Conservation (phyloP, 1,284 basidiomycete genomes). For the Lentinula novae-zelandiae region DNA sequence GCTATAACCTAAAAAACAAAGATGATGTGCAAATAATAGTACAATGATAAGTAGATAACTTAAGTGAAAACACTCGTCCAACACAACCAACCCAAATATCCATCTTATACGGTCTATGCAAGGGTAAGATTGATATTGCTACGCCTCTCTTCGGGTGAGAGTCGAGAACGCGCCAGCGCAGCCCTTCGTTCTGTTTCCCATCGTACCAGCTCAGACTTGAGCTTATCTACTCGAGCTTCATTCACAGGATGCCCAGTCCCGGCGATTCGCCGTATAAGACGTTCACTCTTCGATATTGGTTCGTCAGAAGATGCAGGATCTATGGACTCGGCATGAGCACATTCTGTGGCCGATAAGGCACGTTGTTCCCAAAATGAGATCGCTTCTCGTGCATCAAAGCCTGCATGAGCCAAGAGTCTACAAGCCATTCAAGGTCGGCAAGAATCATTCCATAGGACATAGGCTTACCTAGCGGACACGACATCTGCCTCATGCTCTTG, state of each 20-base stretch:
- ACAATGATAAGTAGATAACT: not conserved
- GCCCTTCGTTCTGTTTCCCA: slow-evolving; percentile 56
- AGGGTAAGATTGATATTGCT: slow-evolving; percentile 14
- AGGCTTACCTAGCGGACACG: slow-evolving; percentile 68
- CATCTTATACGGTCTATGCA: slow-evolving; percentile 11
- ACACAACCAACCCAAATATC: not conserved
- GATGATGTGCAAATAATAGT: not conserved
- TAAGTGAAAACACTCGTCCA: not conserved
- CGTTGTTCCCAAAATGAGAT: slow-evolving; percentile 71
- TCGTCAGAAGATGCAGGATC: slow-evolving; percentile 27
- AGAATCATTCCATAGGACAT: not conserved
- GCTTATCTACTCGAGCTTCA: slow-evolving; percentile 50
- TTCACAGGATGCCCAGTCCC: slow-evolving; percentile 62
- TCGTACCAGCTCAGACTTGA: slow-evolving; percentile 59
- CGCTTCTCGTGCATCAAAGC: slow-evolving; percentile 76
- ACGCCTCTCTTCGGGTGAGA: slow-evolving; percentile 4
- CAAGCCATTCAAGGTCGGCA: slow-evolving; percentile 2
- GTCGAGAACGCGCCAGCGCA: slow-evolving; percentile 18
- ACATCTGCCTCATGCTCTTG: slow-evolving; percentile 89
- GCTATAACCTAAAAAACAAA: not conserved
- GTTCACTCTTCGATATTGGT: slow-evolving; percentile 23
- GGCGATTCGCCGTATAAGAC: slow-evolving; percentile 32
- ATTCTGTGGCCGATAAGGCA: slow-evolving; percentile 15
- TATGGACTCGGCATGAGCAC: slow-evolving; percentile 17
- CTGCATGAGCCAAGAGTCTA: slow-evolving; percentile 82